phyloP scores from a whole-genome alignment of 1,284 basidiomycete genomes.

The Pseudozyma pruni region DNA sequence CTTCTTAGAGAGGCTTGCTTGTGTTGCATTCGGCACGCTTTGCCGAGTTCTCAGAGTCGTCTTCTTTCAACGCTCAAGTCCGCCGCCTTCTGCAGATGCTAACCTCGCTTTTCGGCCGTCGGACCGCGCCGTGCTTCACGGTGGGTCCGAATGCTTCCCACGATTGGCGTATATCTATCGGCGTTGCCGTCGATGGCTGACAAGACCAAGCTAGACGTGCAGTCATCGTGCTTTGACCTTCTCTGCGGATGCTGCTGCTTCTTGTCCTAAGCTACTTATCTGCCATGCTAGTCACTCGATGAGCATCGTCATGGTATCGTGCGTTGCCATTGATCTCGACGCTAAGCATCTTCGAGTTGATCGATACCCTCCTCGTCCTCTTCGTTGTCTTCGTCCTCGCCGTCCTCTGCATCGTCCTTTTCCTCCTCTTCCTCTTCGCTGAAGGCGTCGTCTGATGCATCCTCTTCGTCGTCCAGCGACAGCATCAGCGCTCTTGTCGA shows the following conservation, averaged over 20 bases:
- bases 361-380: conserved; percentile 22
- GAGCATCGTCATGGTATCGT: background rate
- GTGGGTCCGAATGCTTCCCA: too few relatives aligned
- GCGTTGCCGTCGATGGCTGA: too few relatives aligned
- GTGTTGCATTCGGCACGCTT: background rate
- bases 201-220: too few relatives aligned
- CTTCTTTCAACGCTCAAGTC: background rate
- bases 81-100: too few relatives aligned
- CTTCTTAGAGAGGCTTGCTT: too few relatives aligned
- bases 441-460: conserved; percentile 48
- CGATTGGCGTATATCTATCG: too few relatives aligned
- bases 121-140: too few relatives aligned
- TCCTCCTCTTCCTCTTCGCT: conserved; percentile 38
- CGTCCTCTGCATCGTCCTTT: conserved; percentile 6
- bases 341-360: conserved; percentile 12
- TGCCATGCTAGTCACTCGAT: too few relatives aligned
- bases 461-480: conserved; percentile 48
- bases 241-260: too few relatives aligned
- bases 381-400: conserved; percentile 29
- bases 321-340: background rate
- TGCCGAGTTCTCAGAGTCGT: conserved; percentile 2
- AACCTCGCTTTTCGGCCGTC: too few relatives aligned
- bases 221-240: too few relatives aligned
- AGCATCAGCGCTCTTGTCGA: conserved; percentile 38
- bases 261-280: too few relatives aligned